Base-by-base conservation (phyloP, 768 basidiomycete species). In the Kwoniella europaea region DNA sequence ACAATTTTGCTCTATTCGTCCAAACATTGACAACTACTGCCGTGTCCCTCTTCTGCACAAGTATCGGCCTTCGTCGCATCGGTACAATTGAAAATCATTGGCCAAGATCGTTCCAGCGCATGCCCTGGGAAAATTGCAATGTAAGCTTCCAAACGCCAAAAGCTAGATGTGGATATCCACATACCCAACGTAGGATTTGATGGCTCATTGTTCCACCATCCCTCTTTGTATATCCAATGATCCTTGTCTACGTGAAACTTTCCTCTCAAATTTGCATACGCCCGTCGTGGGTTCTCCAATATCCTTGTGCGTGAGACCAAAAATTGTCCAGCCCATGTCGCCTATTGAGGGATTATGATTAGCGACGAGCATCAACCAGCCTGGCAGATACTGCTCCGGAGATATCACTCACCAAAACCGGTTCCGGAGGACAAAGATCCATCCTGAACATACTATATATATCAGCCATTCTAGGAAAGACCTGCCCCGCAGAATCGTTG, bases 271-370 rank as follows among this genome's bases (percentile, higher is more conserved):
- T 73, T 71, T 20, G 54, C 57, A 67, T 83, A 84, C 65, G 74
- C 75, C n/a, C 24, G 13, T 3, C 60, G 65, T 20, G 71, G 41
- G 69, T 79, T 82, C 3, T 65, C 66, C 22, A 76, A 29, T 41
- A 83, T 83, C 13, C 82, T 68, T 55, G 68, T 60, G 6, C 75
- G 69, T 0, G 79, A 82, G 41, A 76, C 82, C 41, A 80, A 43
- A 68, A 83, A 82, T 66, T 83, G 82, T 12, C 78, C 80, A 1
- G 82, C 77, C 74, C 80, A 84, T 12, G 82, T 72, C 10, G 82
- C 72, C 75, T 83, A n/a, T 35, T 7, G 4, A 35, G 35, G 5
- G 7, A 35, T 35, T 7, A 35, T 35, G 3, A 35, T 35, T 35
- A 35, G 35, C 35, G 35, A 35, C 35, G 6, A 35, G 35, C 35